Percentiles rank a stretch among this genome's conserved stretches.
These are phyloP conservation scores for Tetradesmus obliquus DNA, from an alignment of 139 green algal species.

Conservation along the genomic window DNA sequence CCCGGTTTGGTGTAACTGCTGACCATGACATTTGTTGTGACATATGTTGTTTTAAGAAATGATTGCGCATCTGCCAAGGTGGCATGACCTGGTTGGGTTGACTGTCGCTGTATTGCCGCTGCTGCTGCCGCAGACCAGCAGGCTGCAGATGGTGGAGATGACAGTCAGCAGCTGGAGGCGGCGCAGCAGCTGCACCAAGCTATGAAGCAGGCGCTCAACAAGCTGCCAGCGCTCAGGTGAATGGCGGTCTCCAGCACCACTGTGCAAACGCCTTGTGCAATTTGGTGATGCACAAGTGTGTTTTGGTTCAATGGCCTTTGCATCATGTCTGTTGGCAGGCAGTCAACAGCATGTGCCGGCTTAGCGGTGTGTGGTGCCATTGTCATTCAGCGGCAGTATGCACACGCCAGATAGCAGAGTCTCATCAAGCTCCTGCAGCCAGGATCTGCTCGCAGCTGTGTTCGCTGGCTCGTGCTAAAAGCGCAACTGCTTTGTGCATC, in stretches of 20 bases:
- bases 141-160: not conserved
- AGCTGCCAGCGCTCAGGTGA: conserved; percentile 37
- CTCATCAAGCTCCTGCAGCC: too few species aligned
- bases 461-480: too few species aligned
- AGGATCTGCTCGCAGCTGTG: too few species aligned
- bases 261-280: not conserved
- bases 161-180: conserved; percentile 6
- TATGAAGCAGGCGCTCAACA: conserved; percentile 24
- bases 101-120: not conserved
- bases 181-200: conserved; percentile 3
- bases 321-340: not conserved
- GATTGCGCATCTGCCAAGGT: too few species aligned
- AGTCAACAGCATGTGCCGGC: too few species aligned
- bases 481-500: too few species aligned
- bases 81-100: not conserved
- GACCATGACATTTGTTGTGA: too few species aligned
- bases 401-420: too few species aligned
- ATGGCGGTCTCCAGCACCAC: not conserved
- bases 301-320: not conserved
- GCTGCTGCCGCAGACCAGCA: not conserved
- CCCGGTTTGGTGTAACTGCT: not conserved
- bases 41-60: too few species aligned
- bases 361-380: too few species aligned
- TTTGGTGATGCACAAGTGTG: not conserved
- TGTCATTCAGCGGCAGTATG: too few species aligned